A percentile compares a stretch with the other conserved stretches of the same genome.
These are phyloP conservation scores for Colletotrichum sp. DNA, from an alignment of 2,329 filamentous ascomycete genomes.

Conservation along the genomic window DNA sequence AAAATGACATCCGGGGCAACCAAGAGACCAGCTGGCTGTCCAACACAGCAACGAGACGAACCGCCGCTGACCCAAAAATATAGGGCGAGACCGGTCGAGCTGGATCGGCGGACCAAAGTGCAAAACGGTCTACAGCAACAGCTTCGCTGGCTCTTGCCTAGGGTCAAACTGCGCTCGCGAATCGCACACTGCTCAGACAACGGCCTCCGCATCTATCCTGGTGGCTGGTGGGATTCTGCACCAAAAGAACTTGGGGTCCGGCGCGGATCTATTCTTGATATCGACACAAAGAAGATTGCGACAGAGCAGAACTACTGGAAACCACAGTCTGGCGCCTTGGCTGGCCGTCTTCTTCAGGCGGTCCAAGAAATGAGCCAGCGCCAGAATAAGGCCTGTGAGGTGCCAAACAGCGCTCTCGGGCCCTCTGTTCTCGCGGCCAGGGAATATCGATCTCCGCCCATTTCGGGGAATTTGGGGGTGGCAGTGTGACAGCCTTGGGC, in stretches of 20 bases:
- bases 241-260: neutral
- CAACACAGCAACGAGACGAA: neutral
- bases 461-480: neutral
- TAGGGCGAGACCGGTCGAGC: neutral
- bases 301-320: neutral
- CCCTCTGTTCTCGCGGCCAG: neutral
- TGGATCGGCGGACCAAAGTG: neutral
- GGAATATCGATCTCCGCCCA: neutral
- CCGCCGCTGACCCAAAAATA: neutral
- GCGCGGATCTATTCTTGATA: neutral
- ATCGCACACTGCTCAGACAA: neutral
- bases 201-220: neutral
- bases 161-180: neutral
- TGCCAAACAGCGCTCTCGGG: constrained; percentile 35
- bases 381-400: neutral
- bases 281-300: neutral
- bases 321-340: neutral
- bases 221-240: neutral
- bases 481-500: constrained; percentile 3
- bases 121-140: neutral
- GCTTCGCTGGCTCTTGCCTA: neutral
- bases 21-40: neutral
- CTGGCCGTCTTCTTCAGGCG: neutral
- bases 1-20: neutral
- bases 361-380: neutral